Conservation (phyloP, 768 basidiomycete species). For the Fomitopsis serialis region DNA sequence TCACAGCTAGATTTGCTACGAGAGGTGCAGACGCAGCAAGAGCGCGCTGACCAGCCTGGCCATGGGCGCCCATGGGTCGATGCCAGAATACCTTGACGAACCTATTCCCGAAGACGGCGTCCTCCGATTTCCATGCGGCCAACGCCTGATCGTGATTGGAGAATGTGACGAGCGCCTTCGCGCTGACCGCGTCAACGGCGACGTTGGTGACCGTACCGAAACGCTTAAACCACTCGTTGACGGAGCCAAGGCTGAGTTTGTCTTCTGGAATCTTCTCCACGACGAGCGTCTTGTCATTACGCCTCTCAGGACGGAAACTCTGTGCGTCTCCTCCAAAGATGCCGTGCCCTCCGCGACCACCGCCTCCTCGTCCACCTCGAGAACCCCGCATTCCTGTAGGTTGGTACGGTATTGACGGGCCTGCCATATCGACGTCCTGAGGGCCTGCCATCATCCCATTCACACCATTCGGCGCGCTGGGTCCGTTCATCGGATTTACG, state of each 20-base stretch:
- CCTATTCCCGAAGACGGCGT: constrained; percentile 91
- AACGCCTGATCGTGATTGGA: constrained; percentile 77
- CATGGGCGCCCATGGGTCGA: constrained; percentile 87
- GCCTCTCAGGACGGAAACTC: constrained; percentile 60
- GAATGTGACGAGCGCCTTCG: constrained; percentile 88
- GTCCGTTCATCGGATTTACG: constrained; percentile 1
- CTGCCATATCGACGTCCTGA: constrained; percentile 28
- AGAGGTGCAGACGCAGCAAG: constrained; percentile 78
- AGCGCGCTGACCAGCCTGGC: constrained; percentile 68
- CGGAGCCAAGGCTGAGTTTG: constrained; percentile 67
- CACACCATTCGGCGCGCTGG: neutral
- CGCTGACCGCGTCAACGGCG: constrained; percentile 67
- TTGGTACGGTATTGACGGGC: constrained; percentile 20
- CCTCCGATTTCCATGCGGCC: constrained; percentile 87
- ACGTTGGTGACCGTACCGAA: constrained; percentile 93
- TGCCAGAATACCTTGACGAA: constrained; percentile 98
- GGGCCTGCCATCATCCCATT: constrained; percentile 11
- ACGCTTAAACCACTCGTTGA: constrained; percentile 86
- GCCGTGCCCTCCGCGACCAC: constrained; percentile 41
- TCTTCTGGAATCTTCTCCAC: constrained; percentile 93
- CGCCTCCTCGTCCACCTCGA: constrained; percentile 21
- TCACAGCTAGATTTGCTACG: constrained; percentile 55
- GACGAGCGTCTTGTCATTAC: constrained; percentile 78
- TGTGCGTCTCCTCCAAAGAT: constrained; percentile 62
- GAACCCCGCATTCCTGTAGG: constrained; percentile 2